These are phyloP conservation scores for Leucoagaricus sp. DNA, from an alignment of 1,284 basidiomycete species.

Conservation along the genomic window DNA sequence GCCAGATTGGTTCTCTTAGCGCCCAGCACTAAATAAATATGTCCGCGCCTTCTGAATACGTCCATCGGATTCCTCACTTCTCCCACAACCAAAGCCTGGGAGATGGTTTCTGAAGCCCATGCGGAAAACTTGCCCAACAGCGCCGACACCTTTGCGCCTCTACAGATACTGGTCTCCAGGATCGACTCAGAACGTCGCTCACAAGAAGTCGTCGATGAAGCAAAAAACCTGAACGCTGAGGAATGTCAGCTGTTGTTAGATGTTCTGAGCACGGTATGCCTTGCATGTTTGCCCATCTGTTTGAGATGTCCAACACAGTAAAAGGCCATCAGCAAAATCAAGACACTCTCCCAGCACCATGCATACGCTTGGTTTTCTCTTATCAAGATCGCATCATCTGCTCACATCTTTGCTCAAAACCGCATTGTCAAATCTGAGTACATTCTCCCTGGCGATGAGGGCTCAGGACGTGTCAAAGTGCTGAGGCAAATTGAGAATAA, in stretches of 20 bases:
- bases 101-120: too few relatives aligned
- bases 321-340: not conserved
- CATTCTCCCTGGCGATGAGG: not conserved
- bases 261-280: not conserved
- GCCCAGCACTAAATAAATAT: too few relatives aligned
- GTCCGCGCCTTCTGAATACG: too few relatives aligned
- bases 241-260: not conserved
- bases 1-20: too few relatives aligned
- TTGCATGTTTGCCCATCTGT: not conserved
- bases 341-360: not conserved
- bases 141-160: not conserved
- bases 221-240: not conserved
- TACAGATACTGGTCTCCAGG: not conserved
- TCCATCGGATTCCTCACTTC: too few relatives aligned
- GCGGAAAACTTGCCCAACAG: not conserved
- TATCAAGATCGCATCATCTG: not conserved
- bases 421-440: not conserved
- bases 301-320: not conserved
- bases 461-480: not conserved
- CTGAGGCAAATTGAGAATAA: not conserved
- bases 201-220: not conserved
- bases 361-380: not conserved
- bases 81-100: too few relatives aligned
- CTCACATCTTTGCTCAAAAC: not conserved
- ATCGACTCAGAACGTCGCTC: not conserved